phyloP scores from a whole-genome alignment of 345 rosid genomes.

The Cardiospermum halicacabum region DNA sequence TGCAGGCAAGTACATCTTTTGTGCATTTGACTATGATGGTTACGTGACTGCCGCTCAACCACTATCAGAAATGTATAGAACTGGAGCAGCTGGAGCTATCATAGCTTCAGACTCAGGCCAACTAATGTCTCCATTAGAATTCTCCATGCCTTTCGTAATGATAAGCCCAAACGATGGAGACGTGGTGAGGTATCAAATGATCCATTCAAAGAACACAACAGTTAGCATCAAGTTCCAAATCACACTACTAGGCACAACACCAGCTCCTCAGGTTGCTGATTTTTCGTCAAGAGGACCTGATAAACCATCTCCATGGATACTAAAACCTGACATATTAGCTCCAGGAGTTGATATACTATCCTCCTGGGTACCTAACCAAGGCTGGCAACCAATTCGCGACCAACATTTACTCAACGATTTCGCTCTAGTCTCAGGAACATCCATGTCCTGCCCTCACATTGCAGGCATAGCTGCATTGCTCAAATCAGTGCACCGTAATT shows the following conservation, averaged over 20 bases:
- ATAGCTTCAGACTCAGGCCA: background rate
- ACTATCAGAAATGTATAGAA: background rate
- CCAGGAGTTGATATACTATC: slow-evolving; percentile 39
- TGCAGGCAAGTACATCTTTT: slow-evolving; percentile 34
- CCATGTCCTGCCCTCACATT: slow-evolving; percentile 38
- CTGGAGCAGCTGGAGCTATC: background rate
- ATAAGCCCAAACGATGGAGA: background rate
- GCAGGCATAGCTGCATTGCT: slow-evolving; percentile 31
- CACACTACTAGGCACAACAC: background rate
- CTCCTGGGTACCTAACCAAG: slow-evolving; percentile 12
- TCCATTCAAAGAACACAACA: background rate
- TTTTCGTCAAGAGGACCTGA: background rate
- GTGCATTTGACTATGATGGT: slow-evolving; percentile 22
- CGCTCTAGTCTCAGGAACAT: slow-evolving; percentile 29
- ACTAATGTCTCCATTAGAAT: background rate
- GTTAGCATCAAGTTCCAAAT: background rate
- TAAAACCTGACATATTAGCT: slow-evolving; percentile 37
- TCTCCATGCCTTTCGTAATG: background rate
- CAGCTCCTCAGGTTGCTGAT: background rate
- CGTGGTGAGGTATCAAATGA: background rate
- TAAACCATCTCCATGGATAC: background rate
- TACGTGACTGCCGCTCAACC: background rate
- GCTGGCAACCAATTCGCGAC: background rate
- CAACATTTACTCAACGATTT: slow-evolving; percentile 7
- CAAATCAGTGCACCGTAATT: slow-evolving; percentile 21